phyloP scores from a whole-genome alignment of 768 basidiomycete species.

The Serendipita indica region DNA sequence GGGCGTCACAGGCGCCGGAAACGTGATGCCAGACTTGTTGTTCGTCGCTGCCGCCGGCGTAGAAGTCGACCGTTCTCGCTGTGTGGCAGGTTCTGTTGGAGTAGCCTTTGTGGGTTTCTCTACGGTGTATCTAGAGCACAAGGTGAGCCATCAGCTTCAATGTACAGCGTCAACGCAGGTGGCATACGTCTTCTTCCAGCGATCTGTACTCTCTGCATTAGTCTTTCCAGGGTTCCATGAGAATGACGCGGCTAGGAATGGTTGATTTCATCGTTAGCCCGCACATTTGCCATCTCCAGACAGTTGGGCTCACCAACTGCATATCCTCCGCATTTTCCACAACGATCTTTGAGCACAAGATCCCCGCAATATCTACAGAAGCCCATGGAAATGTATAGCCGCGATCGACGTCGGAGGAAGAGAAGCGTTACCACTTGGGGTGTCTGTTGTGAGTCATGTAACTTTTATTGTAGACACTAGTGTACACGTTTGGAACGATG shows the following conservation, averaged over 20 bases:
- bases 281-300: neutral
- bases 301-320: slow-evolving; percentile 41
- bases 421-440: neutral
- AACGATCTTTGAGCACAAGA: slow-evolving; percentile 45
- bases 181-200: slow-evolving; percentile 62
- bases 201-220: slow-evolving; percentile 36
- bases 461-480: no score
- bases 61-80: slow-evolving; percentile 15
- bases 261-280: no score
- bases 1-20: slow-evolving; percentile 22
- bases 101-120: slow-evolving; percentile 12
- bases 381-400: slow-evolving; percentile 35
- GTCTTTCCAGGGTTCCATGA: slow-evolving; percentile 37
- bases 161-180: neutral
- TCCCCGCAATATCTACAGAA: slow-evolving; percentile 80
- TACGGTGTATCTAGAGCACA: neutral
- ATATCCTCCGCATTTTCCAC: slow-evolving; percentile 68
- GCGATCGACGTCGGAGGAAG: neutral
- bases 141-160: neutral
- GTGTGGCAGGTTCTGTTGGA: slow-evolving; percentile 14
- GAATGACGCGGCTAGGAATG: neutral
- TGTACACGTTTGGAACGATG: no score
- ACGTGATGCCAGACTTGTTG: slow-evolving; percentile 20
- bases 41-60: slow-evolving; percentile 24
- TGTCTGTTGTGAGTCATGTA: no score